These are phyloP conservation scores for Alternaria panax DNA, from an alignment of 2,329 filamentous ascomycete genomes.

Conservation along the genomic window DNA sequence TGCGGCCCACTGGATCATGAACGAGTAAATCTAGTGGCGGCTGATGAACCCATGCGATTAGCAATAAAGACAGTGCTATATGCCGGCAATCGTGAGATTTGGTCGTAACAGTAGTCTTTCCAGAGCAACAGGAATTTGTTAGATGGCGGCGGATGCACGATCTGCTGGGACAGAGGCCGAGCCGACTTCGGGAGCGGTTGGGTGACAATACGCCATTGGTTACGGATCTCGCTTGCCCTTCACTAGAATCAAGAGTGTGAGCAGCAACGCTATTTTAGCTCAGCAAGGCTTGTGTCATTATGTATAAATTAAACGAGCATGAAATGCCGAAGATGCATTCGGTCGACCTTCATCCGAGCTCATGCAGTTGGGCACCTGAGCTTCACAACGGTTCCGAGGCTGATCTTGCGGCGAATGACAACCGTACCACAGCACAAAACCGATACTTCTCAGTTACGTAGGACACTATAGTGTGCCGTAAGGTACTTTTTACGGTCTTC, in stretches of 20 bases:
- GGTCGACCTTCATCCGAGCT: neutral
- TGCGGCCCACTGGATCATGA: neutral
- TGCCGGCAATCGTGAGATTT: neutral
- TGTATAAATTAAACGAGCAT: neutral
- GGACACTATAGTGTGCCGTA: no score
- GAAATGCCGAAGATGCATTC: neutral
- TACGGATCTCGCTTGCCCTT: neutral
- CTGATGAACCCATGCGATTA: neutral
- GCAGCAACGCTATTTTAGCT: neutral
- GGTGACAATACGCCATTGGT: neutral
- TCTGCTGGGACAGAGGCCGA: neutral
- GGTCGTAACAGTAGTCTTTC: neutral
- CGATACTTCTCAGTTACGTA: no score
- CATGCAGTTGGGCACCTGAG: neutral
- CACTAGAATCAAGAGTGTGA: neutral
- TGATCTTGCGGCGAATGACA: no score
- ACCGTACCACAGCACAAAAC: no score
- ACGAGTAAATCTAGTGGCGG: neutral
- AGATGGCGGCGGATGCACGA: neutral
- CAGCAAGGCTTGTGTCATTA: neutral
- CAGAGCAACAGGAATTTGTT: neutral
- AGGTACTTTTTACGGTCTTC: no score
- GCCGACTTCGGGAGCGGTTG: conserved; percentile 3
- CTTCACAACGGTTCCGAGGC: neutral
- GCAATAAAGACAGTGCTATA: neutral